A percentile compares a stretch with the other conserved stretches of the same genome.
Evolutionary conservation across 495 filamentous ascomycete species (phyloP).

Genomic region (Amniculicola lignicola): DNA sequence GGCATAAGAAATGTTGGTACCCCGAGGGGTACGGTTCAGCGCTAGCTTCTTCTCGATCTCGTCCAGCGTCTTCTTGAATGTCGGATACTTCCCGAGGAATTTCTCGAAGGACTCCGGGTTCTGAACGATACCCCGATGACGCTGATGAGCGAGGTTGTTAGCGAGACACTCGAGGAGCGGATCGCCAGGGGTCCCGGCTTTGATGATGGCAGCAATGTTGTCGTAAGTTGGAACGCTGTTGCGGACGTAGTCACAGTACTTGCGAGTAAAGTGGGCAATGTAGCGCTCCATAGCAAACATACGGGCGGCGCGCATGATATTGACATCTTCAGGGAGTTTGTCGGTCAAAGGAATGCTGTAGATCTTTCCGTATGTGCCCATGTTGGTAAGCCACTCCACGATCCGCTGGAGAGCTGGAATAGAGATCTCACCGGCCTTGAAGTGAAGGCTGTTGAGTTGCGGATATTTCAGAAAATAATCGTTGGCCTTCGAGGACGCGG

Average conservation of each 20-base stretch:
- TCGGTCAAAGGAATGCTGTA: conserved; percentile 2
- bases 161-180: conserved; percentile 12
- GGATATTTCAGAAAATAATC: conserved; percentile 3
- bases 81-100: conserved; percentile 8
- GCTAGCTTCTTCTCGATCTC: too few relatives aligned
- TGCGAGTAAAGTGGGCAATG: conserved; percentile 12
- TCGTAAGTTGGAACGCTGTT: not conserved
- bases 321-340: not conserved
- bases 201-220: not conserved
- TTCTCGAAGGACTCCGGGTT: conserved; percentile 3
- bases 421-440: not conserved
- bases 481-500: conserved; percentile 3
- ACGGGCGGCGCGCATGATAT: not conserved
- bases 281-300: conserved; percentile 6
- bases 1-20: too few relatives aligned
- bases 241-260: conserved; percentile 15
- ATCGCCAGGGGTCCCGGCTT: not conserved
- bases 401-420: not conserved
- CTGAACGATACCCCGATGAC: not conserved
- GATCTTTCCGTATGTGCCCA: not conserved
- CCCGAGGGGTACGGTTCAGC: too few relatives aligned
- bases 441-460: not conserved
- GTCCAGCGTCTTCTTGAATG: too few relatives aligned
- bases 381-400: conserved; percentile 1
- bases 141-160: conserved; percentile 14